phyloP scores from a whole-genome alignment of 2,329 filamentous ascomycete genomes.

The Aphanocladium album region DNA sequence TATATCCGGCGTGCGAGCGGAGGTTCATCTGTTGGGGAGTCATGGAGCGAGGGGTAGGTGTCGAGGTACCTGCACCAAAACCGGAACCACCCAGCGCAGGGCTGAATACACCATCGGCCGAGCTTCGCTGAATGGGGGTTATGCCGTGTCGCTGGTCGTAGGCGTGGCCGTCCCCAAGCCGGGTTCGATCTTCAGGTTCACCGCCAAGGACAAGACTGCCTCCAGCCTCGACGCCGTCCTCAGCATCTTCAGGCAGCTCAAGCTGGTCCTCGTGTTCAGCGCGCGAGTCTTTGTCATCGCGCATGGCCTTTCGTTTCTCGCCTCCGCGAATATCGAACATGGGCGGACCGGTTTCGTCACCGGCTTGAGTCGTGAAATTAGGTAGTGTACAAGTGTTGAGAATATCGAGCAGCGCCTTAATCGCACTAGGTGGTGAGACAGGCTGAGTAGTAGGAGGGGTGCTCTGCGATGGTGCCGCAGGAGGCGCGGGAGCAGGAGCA shows the following conservation, averaged over 20 bases:
- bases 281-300: constrained; percentile 61
- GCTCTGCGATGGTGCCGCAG: not conserved
- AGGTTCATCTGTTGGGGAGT: constrained; percentile 75
- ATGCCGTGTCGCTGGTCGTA: constrained; percentile 56
- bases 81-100: constrained; percentile 42
- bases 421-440: constrained; percentile 14
- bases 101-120: constrained; percentile 50
- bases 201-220: constrained; percentile 84
- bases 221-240: constrained; percentile 75
- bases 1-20: constrained; percentile 56
- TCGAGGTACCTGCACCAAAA: constrained; percentile 45
- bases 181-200: constrained; percentile 79
- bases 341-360: constrained; percentile 48
- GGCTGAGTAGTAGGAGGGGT: not conserved
- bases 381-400: constrained; percentile 33
- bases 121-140: constrained; percentile 67
- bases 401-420: constrained; percentile 33
- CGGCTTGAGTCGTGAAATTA: constrained; percentile 14
- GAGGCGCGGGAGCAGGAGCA: not conserved
- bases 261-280: constrained; percentile 44
- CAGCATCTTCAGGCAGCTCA: constrained; percentile 46
- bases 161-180: constrained; percentile 42
- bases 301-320: constrained; percentile 72
- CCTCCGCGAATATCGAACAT: constrained; percentile 81
- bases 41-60: constrained; percentile 61